phyloP scores from a whole-genome alignment of 2,329 filamentous ascomycete species.

The Sarocladium kiliense region DNA sequence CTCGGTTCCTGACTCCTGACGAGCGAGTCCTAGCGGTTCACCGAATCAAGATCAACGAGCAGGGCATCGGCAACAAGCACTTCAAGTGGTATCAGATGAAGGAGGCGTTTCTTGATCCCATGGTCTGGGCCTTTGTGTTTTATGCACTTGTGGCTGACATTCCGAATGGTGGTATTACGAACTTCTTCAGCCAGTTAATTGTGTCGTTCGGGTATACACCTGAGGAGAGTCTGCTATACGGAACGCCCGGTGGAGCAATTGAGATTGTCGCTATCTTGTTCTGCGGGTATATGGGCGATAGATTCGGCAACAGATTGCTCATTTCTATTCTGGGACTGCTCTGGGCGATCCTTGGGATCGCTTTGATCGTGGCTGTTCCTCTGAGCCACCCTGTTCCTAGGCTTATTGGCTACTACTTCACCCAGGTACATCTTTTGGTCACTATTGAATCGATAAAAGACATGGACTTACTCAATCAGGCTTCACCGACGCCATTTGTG shows the following conservation, averaged over 20 bases:
- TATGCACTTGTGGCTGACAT: slow-evolving; percentile 36
- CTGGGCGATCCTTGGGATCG: slow-evolving; percentile 29
- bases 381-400: slow-evolving; percentile 41
- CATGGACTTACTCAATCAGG: neutral
- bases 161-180: slow-evolving; percentile 42
- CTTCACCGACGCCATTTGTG: slow-evolving; percentile 11
- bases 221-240: slow-evolving; percentile 58
- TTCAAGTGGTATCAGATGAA: slow-evolving; percentile 41
- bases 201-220: slow-evolving; percentile 56
- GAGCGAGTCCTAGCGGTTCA: slow-evolving; percentile 45
- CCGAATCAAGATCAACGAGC: slow-evolving; percentile 54
- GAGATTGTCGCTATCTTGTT: slow-evolving; percentile 54
- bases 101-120: slow-evolving; percentile 44
- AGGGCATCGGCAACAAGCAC: slow-evolving; percentile 37
- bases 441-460: neutral
- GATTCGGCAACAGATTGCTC: slow-evolving; percentile 12
- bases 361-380: slow-evolving; percentile 14
- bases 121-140: slow-evolving; percentile 53
- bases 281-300: slow-evolving; percentile 30
- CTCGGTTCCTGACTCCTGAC: slow-evolving; percentile 41
- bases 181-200: slow-evolving; percentile 10
- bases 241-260: slow-evolving; percentile 59
- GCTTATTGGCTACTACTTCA: slow-evolving; percentile 62
- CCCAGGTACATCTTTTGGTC: slow-evolving; percentile 26
- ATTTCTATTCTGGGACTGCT: slow-evolving; percentile 15